Conservation (phyloP, 2,329 filamentous ascomycete species). For the Hymenoscyphus repandus region DNA sequence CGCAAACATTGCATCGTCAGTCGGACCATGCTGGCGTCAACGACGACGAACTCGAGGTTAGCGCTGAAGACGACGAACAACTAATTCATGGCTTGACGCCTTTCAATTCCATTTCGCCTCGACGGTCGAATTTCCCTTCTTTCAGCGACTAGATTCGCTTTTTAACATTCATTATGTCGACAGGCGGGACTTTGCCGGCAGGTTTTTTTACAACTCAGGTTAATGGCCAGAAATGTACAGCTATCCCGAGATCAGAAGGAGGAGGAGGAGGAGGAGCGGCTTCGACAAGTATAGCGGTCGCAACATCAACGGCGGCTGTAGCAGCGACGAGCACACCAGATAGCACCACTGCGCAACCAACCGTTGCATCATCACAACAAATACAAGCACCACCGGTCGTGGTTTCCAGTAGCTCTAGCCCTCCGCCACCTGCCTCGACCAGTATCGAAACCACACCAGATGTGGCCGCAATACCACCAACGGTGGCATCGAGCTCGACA, state of each 20-base stretch:
- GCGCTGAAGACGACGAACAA: neutral
- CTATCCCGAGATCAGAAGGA: slow-evolving; percentile 37
- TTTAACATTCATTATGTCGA: slow-evolving; percentile 36
- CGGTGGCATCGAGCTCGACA: slow-evolving; percentile 3
- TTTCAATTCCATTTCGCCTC: slow-evolving; percentile 17
- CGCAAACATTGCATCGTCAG: slow-evolving; percentile 21
- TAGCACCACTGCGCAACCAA: slow-evolving; percentile 1
- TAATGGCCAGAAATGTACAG: slow-evolving; percentile 48
- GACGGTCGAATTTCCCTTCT: slow-evolving; percentile 24
- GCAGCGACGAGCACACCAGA: neutral
- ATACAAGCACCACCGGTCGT: neutral
- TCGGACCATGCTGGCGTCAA: slow-evolving; percentile 16
- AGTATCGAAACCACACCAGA: slow-evolving; percentile 3
- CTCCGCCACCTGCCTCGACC: neutral
- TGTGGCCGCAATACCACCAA: slow-evolving; percentile 8
- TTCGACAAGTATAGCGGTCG: slow-evolving; percentile 12
- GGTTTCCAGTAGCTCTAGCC: neutral
- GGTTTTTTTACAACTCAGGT: slow-evolving; percentile 46
- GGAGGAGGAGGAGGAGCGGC: slow-evolving; percentile 13
- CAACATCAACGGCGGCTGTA: slow-evolving; percentile 6
- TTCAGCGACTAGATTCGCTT: slow-evolving; percentile 24
- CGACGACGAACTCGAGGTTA: slow-evolving; percentile 5
- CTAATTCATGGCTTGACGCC: slow-evolving; percentile 26
- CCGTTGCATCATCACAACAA: neutral
- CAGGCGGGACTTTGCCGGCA: slow-evolving; percentile 34